Evolutionary conservation across 805 yeast genomes (phyloP), one percentile per base, ranked within the genome.

Genomic region (Candida railenensis): DNA sequence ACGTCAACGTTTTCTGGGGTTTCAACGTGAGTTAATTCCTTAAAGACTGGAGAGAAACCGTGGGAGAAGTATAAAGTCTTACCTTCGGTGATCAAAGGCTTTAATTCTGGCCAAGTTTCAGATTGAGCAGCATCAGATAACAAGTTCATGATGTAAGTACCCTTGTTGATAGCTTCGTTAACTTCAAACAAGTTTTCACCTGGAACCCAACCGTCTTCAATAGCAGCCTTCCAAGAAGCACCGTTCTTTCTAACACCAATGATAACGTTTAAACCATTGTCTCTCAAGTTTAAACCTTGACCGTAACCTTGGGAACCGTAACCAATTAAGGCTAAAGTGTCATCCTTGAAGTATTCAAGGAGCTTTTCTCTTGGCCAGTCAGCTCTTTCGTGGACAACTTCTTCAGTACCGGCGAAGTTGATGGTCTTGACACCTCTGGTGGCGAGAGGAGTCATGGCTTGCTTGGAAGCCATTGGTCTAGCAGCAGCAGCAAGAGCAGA

Each of bases 231-330:
- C 99, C 99, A 94, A 49, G 98, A 94, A 58, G 97, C 94, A 81
- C 99, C 99, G 69, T 89, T 76, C 82, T 94, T 89, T 77, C 99
- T 85, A 65, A 94, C 99, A 84, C 99, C 99, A 61, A 94, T 80
- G 71, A 94, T 88, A 62, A 92, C 99, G 73, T 92, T 92, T 67
- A 94, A 75, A 75, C 99, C 99, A 67, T 94, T 92, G 82, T 94
- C 99, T 80, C 99, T 89, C 80, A 95, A 79, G 90, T 94, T 94
- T 63, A 94, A 84, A 77, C 97, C 98, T 81, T 94, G 99, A 71
- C 99, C 99, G 82, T 94, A 92, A 82, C 99, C 99, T 80, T 94
- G 99, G 58, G 99, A 92, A 70, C 99, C 99, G 85, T 94, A 94
- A 76, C 99, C 99, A 61, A 94, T 91, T 67, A 94, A 77, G 59